Evolutionary conservation across 2,329 filamentous ascomycete species (phyloP), one percentile per base, ranked within the genome.

Genomic region (Fusarium setosum): DNA sequence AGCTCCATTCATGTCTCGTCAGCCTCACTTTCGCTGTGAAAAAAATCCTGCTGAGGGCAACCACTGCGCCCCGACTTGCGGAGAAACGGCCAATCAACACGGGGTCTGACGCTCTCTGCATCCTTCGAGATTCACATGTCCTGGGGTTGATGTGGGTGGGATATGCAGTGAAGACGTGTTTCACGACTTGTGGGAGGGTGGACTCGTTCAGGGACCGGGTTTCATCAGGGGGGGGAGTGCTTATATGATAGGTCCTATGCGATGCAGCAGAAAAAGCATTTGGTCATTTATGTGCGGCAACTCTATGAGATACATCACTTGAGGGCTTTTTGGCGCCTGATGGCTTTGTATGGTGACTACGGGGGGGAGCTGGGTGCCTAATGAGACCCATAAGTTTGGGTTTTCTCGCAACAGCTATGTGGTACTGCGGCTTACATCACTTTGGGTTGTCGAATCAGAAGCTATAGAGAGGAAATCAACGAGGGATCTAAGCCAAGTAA

Each of bases 21-120:
- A 58, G 64, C 64, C 63, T 65, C 60, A 61, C 50, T 67, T 62
- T 63, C 18, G 12, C 7, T 7, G 24, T 45, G 35, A 17, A n/a
- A n/a, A n/a, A n/a, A n/a, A n/a, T n/a, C n/a, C n/a, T n/a, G n/a
- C n/a, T n/a, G n/a, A n/a, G n/a, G n/a, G 26, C 11, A 29, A 29
- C 11, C 26, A 29, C 26, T 11, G 8, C 26, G 26, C 8, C 26
- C 8, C 26, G 31, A 11, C 35, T 41, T 42, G 20, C 29, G 35
- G 20, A 12, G 13, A 40, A 23, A 20, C 23, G 38, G 6, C 60
- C 48, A 57, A 67, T 61, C 29, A 67, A 40, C 10, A 3, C 6
- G 20, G 20, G n/a, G 8, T 40, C 5, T 35, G 37, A 40, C 15
- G 8, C 7, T n/a, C n/a, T 37, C 17, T 64, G 47, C 37, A 31